phyloP scores from a whole-genome alignment of 768 basidiomycete species.

The Suillus variegatus region DNA sequence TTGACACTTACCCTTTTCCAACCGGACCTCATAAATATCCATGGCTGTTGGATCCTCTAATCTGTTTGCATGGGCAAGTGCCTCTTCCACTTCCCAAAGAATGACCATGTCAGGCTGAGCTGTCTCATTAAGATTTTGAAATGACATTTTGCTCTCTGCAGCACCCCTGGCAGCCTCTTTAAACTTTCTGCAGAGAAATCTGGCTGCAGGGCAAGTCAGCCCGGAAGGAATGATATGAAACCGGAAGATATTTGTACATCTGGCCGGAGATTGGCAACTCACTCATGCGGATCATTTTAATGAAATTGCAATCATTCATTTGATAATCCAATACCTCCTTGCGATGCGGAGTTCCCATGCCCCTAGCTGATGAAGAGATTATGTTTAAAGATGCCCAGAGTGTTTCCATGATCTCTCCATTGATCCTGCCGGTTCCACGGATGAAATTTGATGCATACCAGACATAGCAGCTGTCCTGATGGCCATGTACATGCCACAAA shows the following conservation, averaged over 20 bases:
- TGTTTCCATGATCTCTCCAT: slow-evolving; percentile 13
- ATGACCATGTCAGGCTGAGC: neutral
- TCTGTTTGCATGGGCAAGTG: neutral
- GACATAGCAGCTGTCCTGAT: slow-evolving; percentile 6
- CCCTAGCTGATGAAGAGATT: neutral
- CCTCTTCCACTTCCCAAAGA: slow-evolving; percentile 6
- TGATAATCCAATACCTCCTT: slow-evolving; percentile 25
- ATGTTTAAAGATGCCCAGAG: slow-evolving; percentile 8
- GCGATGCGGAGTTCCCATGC: neutral
- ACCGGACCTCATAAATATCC: slow-evolving; percentile 10
- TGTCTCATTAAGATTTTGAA: neutral
- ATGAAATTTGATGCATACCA: slow-evolving; percentile 8
- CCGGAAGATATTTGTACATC: neutral
- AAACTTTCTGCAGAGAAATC: neutral
- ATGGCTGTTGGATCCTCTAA: neutral
- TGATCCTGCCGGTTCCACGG: neutral
- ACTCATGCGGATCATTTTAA: slow-evolving; percentile 23
- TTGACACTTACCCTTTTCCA: neutral
- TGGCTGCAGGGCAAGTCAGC: neutral
- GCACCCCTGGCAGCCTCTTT: neutral
- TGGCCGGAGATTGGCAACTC: neutral
- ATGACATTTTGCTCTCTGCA: neutral
- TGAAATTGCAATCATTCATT: slow-evolving; percentile 25
- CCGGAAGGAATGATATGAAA: neutral
- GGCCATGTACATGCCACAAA: slow-evolving; percentile 11